Conservation (phyloP, 306 rosid species). For the Vigna angularis region DNA sequence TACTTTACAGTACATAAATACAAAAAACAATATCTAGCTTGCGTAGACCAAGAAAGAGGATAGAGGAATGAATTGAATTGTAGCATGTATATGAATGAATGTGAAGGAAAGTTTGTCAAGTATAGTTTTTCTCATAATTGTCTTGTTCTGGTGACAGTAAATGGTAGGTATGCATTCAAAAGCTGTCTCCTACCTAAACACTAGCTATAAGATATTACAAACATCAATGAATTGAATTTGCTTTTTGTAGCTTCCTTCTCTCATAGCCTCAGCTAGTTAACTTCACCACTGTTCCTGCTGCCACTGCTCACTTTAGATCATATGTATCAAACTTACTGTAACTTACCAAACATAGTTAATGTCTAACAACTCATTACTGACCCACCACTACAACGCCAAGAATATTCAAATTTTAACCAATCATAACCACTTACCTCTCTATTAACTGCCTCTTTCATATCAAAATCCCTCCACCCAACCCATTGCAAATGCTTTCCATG, state of each 20-base stretch:
- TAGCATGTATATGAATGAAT: not conserved
- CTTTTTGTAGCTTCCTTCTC: not conserved
- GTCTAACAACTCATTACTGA: constrained; percentile 38
- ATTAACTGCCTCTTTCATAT: not conserved
- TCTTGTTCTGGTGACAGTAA: constrained; percentile 40
- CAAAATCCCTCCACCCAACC: not conserved
- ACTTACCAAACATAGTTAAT: constrained; percentile 47
- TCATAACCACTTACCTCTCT: not conserved
- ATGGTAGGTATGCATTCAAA: constrained; percentile 48
- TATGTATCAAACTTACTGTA: constrained; percentile 36
- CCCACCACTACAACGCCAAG: not conserved
- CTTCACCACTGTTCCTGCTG: not conserved
- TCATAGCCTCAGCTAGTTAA: not conserved
- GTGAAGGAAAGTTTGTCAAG: constrained; percentile 24
- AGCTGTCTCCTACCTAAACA: constrained; percentile 43
- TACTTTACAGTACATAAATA: not conserved
- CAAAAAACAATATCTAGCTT: not conserved
- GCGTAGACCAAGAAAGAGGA: not conserved
- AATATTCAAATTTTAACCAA: constrained; percentile 33
- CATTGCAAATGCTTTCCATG: too few species aligned
- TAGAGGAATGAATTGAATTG: not conserved
- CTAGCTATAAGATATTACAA: not conserved
- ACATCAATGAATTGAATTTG: not conserved
- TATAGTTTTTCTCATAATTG: constrained; percentile 28
- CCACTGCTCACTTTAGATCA: constrained; percentile 17